A percentile compares a stretch with the other conserved stretches of the same genome.
Evolutionary conservation across 1,284 basidiomycete genomes (phyloP).

Genomic region (Pyrrhoderma noxium): DNA sequence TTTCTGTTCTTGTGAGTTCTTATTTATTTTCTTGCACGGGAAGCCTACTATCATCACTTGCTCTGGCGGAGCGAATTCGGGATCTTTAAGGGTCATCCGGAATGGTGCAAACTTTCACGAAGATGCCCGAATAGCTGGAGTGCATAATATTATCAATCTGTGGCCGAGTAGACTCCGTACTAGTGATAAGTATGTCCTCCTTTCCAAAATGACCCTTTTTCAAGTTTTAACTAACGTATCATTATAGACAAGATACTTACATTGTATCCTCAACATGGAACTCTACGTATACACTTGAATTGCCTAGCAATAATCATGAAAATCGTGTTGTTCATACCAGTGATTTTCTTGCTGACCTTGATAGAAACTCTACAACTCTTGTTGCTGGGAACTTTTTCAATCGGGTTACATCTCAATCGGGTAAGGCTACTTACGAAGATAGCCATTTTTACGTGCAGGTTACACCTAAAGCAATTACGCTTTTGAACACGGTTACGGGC

Average conservation of each 20-base stretch:
- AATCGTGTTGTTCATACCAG: slow-evolving; percentile 33
- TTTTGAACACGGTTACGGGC: slow-evolving; percentile 6
- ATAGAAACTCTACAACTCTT: slow-evolving; percentile 49
- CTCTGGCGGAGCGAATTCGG: slow-evolving; percentile 78
- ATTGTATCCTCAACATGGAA: slow-evolving; percentile 52
- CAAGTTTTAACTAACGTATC: neutral
- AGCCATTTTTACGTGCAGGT: slow-evolving; percentile 66
- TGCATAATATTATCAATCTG: slow-evolving; percentile 50
- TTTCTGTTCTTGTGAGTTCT: slow-evolving; percentile 8
- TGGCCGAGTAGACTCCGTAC: slow-evolving; percentile 39
- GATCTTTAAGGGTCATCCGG: slow-evolving; percentile 75
- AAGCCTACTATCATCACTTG: slow-evolving; percentile 82
- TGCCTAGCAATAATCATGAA: slow-evolving; percentile 30
- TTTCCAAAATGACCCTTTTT: neutral
- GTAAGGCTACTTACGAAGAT: slow-evolving; percentile 37
- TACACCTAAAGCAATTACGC: slow-evolving; percentile 30
- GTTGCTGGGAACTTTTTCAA: slow-evolving; percentile 52
- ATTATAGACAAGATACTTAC: slow-evolving; percentile 41
- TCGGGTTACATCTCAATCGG: slow-evolving; percentile 26
- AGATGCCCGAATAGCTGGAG: slow-evolving; percentile 51
- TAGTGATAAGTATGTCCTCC: neutral
- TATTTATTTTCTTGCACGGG: slow-evolving; percentile 10
- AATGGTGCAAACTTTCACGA: slow-evolving; percentile 83
- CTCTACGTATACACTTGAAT: slow-evolving; percentile 44
- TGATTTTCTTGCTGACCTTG: slow-evolving; percentile 34